Evolutionary conservation across 2,329 filamentous ascomycete genomes (phyloP).

Genomic region (Trichoderma semiorbis): DNA sequence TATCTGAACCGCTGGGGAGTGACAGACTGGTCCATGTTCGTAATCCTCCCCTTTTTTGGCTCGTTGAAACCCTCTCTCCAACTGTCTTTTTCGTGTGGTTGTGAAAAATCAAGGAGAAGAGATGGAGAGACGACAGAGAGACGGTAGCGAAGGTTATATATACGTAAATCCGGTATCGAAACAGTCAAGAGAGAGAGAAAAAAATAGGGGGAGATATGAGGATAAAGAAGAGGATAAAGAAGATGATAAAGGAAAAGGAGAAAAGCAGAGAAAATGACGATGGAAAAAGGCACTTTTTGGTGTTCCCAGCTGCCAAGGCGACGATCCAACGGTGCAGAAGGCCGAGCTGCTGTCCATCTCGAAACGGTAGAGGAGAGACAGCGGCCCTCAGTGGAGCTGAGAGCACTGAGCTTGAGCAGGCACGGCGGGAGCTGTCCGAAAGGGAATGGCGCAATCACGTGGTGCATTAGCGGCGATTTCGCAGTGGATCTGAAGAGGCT

Average conservation of each 20-base stretch:
- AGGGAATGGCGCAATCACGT: slow-evolving; percentile 2
- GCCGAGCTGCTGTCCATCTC: not conserved
- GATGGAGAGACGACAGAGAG: not conserved
- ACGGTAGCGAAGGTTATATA: not conserved
- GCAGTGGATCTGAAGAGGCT: accelerated
- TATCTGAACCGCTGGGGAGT: not conserved
- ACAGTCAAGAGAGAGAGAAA: not conserved
- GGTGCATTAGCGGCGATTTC: not conserved
- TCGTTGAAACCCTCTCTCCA: not conserved
- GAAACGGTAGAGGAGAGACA: not conserved
- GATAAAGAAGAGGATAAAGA: no score
- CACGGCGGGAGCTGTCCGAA: not conserved
- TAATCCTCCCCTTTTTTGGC: not conserved
- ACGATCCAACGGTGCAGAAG: not conserved
- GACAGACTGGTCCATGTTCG: not conserved
- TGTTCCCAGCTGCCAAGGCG: not conserved
- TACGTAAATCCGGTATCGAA: not conserved
- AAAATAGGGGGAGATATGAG: accelerated
- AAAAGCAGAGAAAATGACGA: not conserved
- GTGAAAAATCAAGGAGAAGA: not conserved
- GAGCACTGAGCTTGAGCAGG: not conserved
- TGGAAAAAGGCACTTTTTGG: not conserved
- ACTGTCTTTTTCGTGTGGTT: not conserved
- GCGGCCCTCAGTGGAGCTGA: not conserved
- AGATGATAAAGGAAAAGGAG: no score